Evolutionary conservation across 2,329 filamentous ascomycete species (phyloP), one percentile per base, ranked within the genome.

Genomic region (Aureobasidium uvarum): DNA sequence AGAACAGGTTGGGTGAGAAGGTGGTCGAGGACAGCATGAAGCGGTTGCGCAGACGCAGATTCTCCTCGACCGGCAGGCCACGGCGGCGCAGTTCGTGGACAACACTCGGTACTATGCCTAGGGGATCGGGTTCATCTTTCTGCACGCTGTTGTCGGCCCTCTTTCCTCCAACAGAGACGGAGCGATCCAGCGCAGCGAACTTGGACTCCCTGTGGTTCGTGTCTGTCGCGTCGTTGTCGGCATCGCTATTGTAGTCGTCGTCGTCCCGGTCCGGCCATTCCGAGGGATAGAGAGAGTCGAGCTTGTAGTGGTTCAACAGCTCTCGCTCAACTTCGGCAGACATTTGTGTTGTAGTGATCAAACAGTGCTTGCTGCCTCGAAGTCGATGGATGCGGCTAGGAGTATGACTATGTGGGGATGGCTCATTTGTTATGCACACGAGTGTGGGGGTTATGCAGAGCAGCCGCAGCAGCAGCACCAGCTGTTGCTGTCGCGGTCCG

Each of bases 21-120:
- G 91, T 93, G 14, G 94, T 98, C 18, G 94, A 98, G 13, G 93
- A 97, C 25, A 99, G 85, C 65, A 99, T 85, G 77, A 98, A 99
- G 69, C 92, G 91, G 74, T 96, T 97, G 66, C 90, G 89, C 90
- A 74, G 56, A 51, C 66, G 69, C 18, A 74, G 67, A 73, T 98
- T 92, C 71, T 97, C 92, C 74, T 97, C 91, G 16, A 97, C 83
- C 0, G 89, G 87, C 48, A 97, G 77, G 1, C 92, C 92, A 68
- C 89, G 81, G 69, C 89, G 85, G 73, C 89, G 88, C 72, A 99
- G 79, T 43, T 91, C 86, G 71, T 88, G 84, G 62, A 97, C 87
- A 8, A 99, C 93, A 74, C 92, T 97, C 65, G 94, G 89, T 1
- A 89, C 88, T 62, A 87, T 87, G n/a, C 95, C 95, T 62, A 99